Base-by-base conservation (phyloP, 2,329 filamentous ascomycete genomes). In the Pestalotiopsis sp. region DNA sequence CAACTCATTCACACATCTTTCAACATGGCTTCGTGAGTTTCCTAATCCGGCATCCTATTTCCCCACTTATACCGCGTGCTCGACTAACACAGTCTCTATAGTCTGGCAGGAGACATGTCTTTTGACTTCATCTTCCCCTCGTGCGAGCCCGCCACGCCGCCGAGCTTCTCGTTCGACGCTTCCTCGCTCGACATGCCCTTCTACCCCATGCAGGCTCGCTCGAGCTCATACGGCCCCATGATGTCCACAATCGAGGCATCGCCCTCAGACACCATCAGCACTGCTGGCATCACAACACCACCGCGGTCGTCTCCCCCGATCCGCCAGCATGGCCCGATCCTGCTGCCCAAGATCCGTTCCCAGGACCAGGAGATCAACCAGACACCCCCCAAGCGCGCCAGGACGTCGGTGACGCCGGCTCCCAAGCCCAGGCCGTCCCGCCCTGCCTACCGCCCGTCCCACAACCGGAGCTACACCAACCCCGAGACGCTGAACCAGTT, bases 261-360 rank as follows among this genome's bases (percentile, higher is more conserved):
- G 70, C 83, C 84, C 72, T 83, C 86, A 67, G 92, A 92, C 78
- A 92, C 92, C 58, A 84, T 90, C 74, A 86, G 88, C 82, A 92
- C 91, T 6, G 31, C 7, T 23, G 85, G 87, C 73, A 85, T 89
- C 74, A 92, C 90, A 66, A 94, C 92, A 13, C 92, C 93, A 52
- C 82, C 86, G 56, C 83, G 86, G 66, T 87, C 86, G 66, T 85
- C 87, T 72, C 92, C 92, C 41, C 92, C 93, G 70, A 88, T 95
- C 74, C 88, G 91, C 70, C 91, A 93, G 70, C 91, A 94, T 81
- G 93, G 93, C 66, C 93, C 93, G 65, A 84, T 93, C 63, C 84
- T 97, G 69, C 86, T 97, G 39, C 94, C 94, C 76, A 96, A 94
- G 86, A 95, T 97, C 82, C 89, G 94, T 70, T 89, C 89, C 56